Base-by-base conservation (phyloP, 108 stramenopile genomes). In the Pseudonitzschia multistriata region DNA sequence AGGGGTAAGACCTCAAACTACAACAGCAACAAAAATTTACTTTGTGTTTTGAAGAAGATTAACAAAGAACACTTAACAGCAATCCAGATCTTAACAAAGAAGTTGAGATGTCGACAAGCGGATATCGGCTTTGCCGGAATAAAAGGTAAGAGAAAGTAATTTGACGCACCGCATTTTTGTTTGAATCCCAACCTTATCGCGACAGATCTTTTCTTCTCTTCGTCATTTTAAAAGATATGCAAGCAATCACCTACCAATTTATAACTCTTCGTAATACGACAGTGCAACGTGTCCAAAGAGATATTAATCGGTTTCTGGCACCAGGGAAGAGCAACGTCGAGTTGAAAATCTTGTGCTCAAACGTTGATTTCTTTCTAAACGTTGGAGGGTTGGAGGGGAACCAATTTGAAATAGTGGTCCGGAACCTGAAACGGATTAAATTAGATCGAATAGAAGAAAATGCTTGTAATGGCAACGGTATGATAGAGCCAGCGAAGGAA, bases 161-260 rank as follows among this genome's bases (percentile, higher is more conserved):
- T 0, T 25, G 52, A 13, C 5, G 25, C 19, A 19, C 21, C 19
- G 52, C 25, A 39, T 53, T 25, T 37, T 8, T 37, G 37, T 37
- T 37, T 37, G 37, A 7, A 37, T 37, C 5, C 37, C n/a, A n/a
- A n/a, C n/a, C n/a, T n/a, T n/a, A n/a, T n/a, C n/a, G n/a, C n/a
- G n/a, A n/a, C n/a, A n/a, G n/a, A n/a, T n/a, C n/a, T n/a, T n/a
- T 5, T 37, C 6, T 37, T 37, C 37, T 8, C 6, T 5, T 37
- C 37, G 11, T 10, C 15, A 13, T 17, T n/a, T 25, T 53, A 30
- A 91, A 91, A 69, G 93, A 94, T 66, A 85, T 89, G 88, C 80
- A 79, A 52, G 93, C 90, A n/a, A 63, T 94, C 14, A 94, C 93
- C 0, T 90, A 85, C 59, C 93, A 94, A 40, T 94, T 90, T 73